Evolutionary conservation across 306 rosid species (phyloP).

Genomic region (Castanea crenata): DNA sequence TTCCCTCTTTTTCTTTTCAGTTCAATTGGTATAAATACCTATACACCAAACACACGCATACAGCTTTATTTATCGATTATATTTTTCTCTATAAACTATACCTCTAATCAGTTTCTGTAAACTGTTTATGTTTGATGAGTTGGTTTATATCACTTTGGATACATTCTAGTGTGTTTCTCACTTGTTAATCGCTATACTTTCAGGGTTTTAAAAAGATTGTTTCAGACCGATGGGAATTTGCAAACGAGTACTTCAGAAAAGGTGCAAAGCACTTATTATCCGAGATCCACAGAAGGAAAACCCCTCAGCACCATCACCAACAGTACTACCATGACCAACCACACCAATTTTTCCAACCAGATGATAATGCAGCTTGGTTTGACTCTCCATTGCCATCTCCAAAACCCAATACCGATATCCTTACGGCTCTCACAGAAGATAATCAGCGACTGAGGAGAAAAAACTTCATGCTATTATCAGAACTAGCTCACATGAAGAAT

Average conservation of each 20-base stretch:
- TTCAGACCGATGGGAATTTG: conserved; percentile 84
- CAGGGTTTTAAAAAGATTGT: conserved; percentile 84
- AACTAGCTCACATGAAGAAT: conserved; percentile 73
- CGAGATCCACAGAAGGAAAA: conserved; percentile 75
- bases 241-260: conserved; percentile 73
- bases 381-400: conserved; percentile 34
- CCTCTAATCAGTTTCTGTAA: not conserved
- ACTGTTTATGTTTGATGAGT: not conserved
- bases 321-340: conserved; percentile 40
- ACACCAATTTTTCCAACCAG: conserved; percentile 31
- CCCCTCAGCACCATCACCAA: conserved; percentile 47
- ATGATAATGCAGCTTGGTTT: conserved; percentile 34
- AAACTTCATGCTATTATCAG: conserved; percentile 69
- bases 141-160: not conserved
- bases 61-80: not conserved
- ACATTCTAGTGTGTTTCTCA: not conserved
- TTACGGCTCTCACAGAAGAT: conserved; percentile 61
- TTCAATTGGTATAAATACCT: not conserved
- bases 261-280: conserved; percentile 59
- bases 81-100: not conserved
- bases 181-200: not conserved
- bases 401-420: conserved; percentile 33
- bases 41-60: not conserved
- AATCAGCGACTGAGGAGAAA: conserved; percentile 65
- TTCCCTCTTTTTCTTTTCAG: not conserved